Base-by-base conservation (phyloP, 306 rosid genomes). In the Neltuma alba region DNA sequence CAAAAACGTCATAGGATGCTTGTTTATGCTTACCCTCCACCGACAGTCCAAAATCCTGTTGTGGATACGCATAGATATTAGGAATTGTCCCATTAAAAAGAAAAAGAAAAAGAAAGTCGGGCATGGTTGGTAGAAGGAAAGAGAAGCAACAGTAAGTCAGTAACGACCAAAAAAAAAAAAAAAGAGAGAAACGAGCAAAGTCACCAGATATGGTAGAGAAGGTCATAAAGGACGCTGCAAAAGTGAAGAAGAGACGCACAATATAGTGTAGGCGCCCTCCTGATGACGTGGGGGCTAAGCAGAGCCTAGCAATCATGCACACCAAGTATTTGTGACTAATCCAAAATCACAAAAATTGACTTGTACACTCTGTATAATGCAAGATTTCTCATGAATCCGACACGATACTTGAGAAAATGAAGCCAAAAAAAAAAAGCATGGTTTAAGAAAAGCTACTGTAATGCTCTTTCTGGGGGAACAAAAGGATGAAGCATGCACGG, bases 1-100 rank as follows among this genome's bases (percentile, higher is more conserved):
- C 68, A 76, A 61, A 52, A 80, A 3, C 34, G 42, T 76, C 89
- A 83, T 81, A 70, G 89, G 89, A 86, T 86, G 85, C 89, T 86
- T 86, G 84, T 87, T 78, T 28, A 42, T 86, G 85, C 87, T 83
- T 34, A 62, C 75, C 31, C 72, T 81, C 78, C 77, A 86, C 89
- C 89, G 89, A 86, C 89, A 86, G 31, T 78, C 57, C 12, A 69
- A 44, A 50, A 79, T 65, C 52, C 54, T 66, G 37, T 31, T 65
- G 21, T 73, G 69, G 18, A 23, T 61, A 69, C 16, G 15, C 27
- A 40, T 5, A 40, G 33, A 27, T 58, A 58, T 3, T 4, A 27
- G 23, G 33, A 27, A 25, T 38, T 21, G 6, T 67, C 72, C 33
- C 12, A 20, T 28, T 1, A 18, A n/a, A n/a, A n/a, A 66, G 15